Conservation (phyloP, 1,284 basidiomycete genomes). For the Tetrapyrgos nigripes region DNA sequence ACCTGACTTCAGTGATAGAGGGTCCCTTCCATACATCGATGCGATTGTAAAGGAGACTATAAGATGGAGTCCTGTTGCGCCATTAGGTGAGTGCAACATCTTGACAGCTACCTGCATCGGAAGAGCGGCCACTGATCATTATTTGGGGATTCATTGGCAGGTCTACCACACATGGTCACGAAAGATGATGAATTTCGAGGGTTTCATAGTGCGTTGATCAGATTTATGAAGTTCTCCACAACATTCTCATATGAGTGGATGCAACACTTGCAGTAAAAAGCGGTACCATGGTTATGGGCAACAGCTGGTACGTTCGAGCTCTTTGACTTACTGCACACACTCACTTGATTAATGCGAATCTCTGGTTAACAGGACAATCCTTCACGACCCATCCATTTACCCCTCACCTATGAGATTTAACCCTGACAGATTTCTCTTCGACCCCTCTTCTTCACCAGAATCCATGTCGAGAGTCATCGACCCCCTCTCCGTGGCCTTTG, state of each 20-base stretch:
- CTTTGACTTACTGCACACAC: background rate
- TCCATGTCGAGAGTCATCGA: background rate
- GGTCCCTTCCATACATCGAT: conserved; percentile 16
- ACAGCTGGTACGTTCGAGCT: conserved; percentile 41
- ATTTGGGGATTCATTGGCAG: too few species aligned
- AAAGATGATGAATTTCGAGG: conserved; percentile 40
- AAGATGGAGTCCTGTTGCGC: conserved; percentile 41
- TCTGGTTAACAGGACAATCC: conserved; percentile 13
- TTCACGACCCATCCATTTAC: conserved; percentile 16
- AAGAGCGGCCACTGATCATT: background rate
- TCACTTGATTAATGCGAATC: background rate
- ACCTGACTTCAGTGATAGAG: conserved; percentile 17
- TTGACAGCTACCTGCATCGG: conserved; percentile 5
- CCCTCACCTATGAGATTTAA: conserved; percentile 17
- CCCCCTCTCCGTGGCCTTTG: conserved; percentile 16
- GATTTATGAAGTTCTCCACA: too few species aligned
- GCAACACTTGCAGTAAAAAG: too few species aligned
- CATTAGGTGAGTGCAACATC: conserved; percentile 43
- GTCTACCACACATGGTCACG: conserved; percentile 51
- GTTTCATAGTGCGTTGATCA: too few species aligned
- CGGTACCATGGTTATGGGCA: conserved; percentile 44
- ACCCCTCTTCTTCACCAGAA: background rate
- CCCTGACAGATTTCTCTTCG: conserved; percentile 17
- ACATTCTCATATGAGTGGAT: too few species aligned
- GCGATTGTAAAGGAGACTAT: conserved; percentile 16